Conservation (phyloP, 352 stramenopile species). For the Pythium aphanidermatum region DNA sequence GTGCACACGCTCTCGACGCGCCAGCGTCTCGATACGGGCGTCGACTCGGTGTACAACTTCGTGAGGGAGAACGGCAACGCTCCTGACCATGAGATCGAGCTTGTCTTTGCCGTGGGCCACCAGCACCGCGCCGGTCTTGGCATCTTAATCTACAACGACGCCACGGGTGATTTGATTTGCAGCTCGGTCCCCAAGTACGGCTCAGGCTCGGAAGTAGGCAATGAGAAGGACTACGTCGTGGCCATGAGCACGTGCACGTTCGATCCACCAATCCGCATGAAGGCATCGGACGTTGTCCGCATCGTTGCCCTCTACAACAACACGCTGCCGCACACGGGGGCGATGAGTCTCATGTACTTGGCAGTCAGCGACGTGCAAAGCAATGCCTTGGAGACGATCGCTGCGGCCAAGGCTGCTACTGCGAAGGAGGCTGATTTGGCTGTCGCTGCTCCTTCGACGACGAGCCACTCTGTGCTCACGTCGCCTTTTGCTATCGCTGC, state of each 20-base stretch:
- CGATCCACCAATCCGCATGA: slow-evolving; percentile 60
- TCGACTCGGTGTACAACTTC: slow-evolving; percentile 20
- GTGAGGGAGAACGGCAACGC: slow-evolving; percentile 12
- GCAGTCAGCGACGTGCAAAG: slow-evolving; percentile 49
- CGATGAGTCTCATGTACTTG: slow-evolving; percentile 78
- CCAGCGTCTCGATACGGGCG: slow-evolving; percentile 44
- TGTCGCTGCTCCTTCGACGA: background rate
- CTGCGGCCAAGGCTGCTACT: slow-evolving; percentile 8
- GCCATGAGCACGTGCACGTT: slow-evolving; percentile 76
- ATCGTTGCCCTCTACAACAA: slow-evolving; percentile 81
- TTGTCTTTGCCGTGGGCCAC: slow-evolving; percentile 75
- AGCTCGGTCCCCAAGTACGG: slow-evolving; percentile 63
- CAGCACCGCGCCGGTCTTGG: slow-evolving; percentile 68
- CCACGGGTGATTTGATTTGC: slow-evolving; percentile 58
- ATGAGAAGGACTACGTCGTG: slow-evolving; percentile 66
- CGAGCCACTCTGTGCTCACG: background rate
- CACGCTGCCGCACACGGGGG: slow-evolving; percentile 63
- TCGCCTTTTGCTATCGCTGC: slow-evolving; percentile 20
- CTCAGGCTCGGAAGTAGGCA: slow-evolving; percentile 41
- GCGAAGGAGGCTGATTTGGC: slow-evolving; percentile 1
- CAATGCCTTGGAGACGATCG: slow-evolving; percentile 3
- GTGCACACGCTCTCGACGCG: slow-evolving; percentile 71
- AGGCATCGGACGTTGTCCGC: slow-evolving; percentile 59
- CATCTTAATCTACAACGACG: slow-evolving; percentile 70
- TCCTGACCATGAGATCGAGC: slow-evolving; percentile 54